These are phyloP conservation scores for Trichosporon sp. DNA, from an alignment of 1,284 basidiomycete species.

Conservation along the genomic window DNA sequence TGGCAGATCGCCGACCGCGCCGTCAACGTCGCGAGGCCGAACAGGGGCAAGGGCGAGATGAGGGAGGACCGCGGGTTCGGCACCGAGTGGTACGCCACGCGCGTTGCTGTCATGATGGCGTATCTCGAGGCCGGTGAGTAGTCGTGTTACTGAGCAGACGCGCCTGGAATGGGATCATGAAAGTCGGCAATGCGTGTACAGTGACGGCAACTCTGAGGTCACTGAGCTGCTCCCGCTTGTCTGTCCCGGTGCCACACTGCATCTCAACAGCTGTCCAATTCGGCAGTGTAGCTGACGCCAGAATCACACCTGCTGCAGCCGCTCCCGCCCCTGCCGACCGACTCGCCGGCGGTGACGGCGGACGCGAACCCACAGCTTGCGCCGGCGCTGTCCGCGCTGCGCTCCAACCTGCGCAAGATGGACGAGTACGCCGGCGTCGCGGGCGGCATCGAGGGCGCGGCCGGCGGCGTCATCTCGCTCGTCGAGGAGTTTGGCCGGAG, in stretches of 20 bases:
- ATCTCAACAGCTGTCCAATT: not conserved
- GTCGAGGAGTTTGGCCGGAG: constrained; percentile 31
- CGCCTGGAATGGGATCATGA: no score
- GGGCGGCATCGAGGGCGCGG: constrained; percentile 26
- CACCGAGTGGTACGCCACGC: constrained; percentile 40
- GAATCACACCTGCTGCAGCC: constrained; percentile 41
- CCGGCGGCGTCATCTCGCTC: constrained; percentile 29
- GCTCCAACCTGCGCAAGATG: constrained; percentile 27
- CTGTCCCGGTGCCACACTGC: no score
- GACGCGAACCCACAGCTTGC: constrained; percentile 30
- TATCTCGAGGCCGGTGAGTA: constrained; percentile 38
- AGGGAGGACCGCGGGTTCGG: constrained; percentile 41
- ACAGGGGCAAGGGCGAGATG: constrained; percentile 29
- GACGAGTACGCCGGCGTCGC: constrained; percentile 13
- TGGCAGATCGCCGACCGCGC: constrained; percentile 41
- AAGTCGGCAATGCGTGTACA: no score
- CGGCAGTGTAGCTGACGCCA: constrained; percentile 12
- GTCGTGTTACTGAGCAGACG: not conserved
- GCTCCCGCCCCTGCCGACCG: constrained; percentile 12
- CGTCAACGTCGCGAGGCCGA: constrained; percentile 19
- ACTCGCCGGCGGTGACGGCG: not conserved
- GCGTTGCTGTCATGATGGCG: constrained; percentile 31
- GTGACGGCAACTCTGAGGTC: no score
- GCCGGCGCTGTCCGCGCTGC: constrained; percentile 26
- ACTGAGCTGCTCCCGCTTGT: no score